A percentile compares a stretch with the other conserved stretches of the same genome.
Evolutionary conservation across 805 yeast genomes (phyloP).

Genomic region (Scheffersomyces coipomensis): DNA sequence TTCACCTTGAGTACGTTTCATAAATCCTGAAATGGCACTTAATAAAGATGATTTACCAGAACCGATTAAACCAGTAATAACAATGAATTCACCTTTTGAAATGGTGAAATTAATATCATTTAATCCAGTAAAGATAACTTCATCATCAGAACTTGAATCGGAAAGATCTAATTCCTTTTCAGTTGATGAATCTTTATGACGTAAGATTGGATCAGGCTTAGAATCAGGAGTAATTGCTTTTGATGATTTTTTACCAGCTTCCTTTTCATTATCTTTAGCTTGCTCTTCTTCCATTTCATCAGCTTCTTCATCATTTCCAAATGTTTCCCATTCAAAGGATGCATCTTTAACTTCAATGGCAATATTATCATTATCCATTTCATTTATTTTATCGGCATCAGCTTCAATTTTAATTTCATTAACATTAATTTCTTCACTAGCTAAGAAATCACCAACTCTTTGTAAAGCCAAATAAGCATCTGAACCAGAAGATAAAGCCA

Average conservation of each 20-base stretch:
- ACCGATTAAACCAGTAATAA: constrained; percentile 36
- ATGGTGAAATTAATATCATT: constrained; percentile 21
- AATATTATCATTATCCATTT: constrained; percentile 22
- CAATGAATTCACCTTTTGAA: constrained; percentile 33
- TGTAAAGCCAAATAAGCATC: constrained; percentile 65
- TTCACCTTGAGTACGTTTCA: constrained; percentile 29
- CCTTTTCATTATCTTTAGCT: constrained; percentile 5
- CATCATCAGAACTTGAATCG: constrained; percentile 11
- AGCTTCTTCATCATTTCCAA: constrained; percentile 16
- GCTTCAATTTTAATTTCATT: constrained; percentile 29
- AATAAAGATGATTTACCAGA: constrained; percentile 37
- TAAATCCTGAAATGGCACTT: constrained; percentile 36
- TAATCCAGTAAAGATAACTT: constrained; percentile 25
- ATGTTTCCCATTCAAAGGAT: constrained; percentile 29
- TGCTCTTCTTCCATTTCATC: constrained; percentile 4
- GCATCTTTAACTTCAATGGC: constrained; percentile 23
- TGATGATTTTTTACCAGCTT: constrained; percentile 1
- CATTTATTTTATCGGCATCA: constrained; percentile 13
- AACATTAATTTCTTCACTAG: constrained; percentile 41
- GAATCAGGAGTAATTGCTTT: too few relatives aligned
- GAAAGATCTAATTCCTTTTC: constrained; percentile 7
- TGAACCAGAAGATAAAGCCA: constrained; percentile 64
- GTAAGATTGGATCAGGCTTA: too few relatives aligned
- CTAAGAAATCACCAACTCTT: constrained; percentile 54
- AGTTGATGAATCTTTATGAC: constrained; percentile 3